Evolutionary conservation across 345 rosid species (phyloP), one percentile per base, ranked within the genome.

Genomic region (Aethionema arabicum): DNA sequence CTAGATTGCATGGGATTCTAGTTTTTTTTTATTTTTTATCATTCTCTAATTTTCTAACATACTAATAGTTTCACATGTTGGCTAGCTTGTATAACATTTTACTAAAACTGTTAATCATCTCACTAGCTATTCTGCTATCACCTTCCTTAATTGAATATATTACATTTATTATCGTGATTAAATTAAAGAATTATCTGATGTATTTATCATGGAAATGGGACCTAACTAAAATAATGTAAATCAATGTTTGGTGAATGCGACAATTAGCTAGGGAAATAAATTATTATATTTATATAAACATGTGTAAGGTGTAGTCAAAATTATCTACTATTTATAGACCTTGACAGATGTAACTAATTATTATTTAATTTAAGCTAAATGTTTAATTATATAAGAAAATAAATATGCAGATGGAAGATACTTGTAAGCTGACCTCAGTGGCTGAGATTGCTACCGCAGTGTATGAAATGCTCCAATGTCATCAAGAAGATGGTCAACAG

Each of bases 351-450:
- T 42, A n/a, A 13, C 35, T 39, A 56, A 5, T 40, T 43, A 42
- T 15, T 44, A 21, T 43, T 10, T 33, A n/a, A 9, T 16, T 15
- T 35, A 14, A 11, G 11, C 7, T 46, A 55, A 30, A 7, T 11
- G 36, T 37, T 38, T 10, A 1, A 48, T 11, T 30, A 30, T 31
- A 11, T 40, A 33, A 1, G 21, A 9, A 16, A 27, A 30, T 35
- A 12, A 21, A 4, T 15, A 46, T 76, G 81, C 89, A 92, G 98
- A 85, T 85, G 43, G 98, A 89, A 77, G 98, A 92, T 70, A 83
- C 73, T 43, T 89, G 97, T 74, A 81, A 67, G 70, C 79, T 89
- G 63, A 82, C 69, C 63, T 69, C 98, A 38, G 98, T 74, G 49
- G 84, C 88, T 63, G 95, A 85, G 50, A 85, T 92, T 61, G 80